Evolutionary conservation across 2,329 filamentous ascomycete species (phyloP).

Genomic region (Chaetomium olivaceum): DNA sequence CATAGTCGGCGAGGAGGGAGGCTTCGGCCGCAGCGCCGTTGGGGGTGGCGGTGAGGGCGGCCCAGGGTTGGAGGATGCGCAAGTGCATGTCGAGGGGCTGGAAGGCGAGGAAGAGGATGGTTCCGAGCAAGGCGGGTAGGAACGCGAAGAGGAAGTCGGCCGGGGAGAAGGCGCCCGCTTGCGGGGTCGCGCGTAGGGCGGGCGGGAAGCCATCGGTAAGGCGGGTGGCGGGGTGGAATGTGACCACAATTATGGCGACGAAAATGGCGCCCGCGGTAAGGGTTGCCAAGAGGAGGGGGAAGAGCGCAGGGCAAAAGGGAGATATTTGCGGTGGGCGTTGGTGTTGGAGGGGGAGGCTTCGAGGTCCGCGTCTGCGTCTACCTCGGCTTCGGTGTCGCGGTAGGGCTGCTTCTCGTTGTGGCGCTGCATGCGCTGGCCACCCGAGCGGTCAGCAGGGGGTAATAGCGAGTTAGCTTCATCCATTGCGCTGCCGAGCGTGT

Average conservation of each 20-base stretch:
- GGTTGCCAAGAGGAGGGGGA: slow-evolving; percentile 66
- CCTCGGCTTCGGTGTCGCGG: slow-evolving; percentile 25
- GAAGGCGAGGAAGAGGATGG: slow-evolving; percentile 66
- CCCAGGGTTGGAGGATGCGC: slow-evolving; percentile 69
- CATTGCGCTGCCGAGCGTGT: slow-evolving; percentile 66
- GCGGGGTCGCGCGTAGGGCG: slow-evolving; percentile 61
- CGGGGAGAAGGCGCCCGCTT: slow-evolving; percentile 69
- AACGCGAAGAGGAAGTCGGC: slow-evolving; percentile 88
- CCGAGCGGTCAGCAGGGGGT: slow-evolving; percentile 28
- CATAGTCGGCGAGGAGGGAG: slow-evolving; percentile 70
- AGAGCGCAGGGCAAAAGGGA: slow-evolving; percentile 75
- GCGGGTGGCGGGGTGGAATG: slow-evolving; percentile 69
- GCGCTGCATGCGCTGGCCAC: slow-evolving; percentile 31
- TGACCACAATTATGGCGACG: slow-evolving; percentile 72
- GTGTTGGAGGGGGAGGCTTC: slow-evolving; percentile 52
- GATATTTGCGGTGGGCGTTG: slow-evolving; percentile 62
- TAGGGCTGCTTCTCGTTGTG: slow-evolving; percentile 26
- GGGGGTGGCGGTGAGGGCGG: slow-evolving; percentile 46
- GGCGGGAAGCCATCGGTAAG: slow-evolving; percentile 73
- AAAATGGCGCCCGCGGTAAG: slow-evolving; percentile 62
- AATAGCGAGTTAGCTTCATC: slow-evolving; percentile 43
- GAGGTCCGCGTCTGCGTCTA: slow-evolving; percentile 30
- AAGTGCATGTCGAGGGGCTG: slow-evolving; percentile 66
- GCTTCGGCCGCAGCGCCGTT: slow-evolving; percentile 62
- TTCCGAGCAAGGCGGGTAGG: slow-evolving; percentile 67